These are phyloP conservation scores for Eustoma russellianum DNA, from an alignment of 257 asterid species.

Conservation along the genomic window DNA sequence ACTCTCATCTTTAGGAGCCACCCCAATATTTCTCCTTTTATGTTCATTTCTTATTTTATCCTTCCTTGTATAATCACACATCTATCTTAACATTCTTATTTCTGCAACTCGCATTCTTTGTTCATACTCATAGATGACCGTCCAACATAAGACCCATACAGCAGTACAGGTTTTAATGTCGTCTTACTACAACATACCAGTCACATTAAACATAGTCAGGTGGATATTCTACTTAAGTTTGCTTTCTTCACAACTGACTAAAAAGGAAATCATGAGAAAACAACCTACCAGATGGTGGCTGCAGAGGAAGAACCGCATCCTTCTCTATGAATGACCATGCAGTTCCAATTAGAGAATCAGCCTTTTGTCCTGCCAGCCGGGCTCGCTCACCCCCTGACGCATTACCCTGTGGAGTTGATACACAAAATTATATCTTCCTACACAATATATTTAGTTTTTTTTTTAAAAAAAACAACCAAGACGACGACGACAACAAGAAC, in stretches of 20 bases:
- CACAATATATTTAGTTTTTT: not conserved
- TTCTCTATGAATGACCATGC: slow-evolving; percentile 63
- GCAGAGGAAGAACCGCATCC: slow-evolving; percentile 61
- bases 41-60: too few species aligned
- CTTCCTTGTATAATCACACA: too few species aligned
- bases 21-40: too few species aligned
- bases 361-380: slow-evolving; percentile 52
- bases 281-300: slow-evolving; percentile 53
- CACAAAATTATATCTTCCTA: not conserved
- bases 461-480: not conserved
- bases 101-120: too few species aligned
- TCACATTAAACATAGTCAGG: not conserved
- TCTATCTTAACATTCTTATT: too few species aligned
- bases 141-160: too few species aligned
- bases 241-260: slow-evolving; percentile 1
- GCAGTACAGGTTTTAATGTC: too few species aligned
- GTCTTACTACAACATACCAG: too few species aligned
- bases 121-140: too few species aligned
- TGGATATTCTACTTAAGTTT: not conserved
- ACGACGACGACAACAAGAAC: not conserved
- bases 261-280: slow-evolving; percentile 9
- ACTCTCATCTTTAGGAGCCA: too few species aligned
- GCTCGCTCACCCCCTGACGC: slow-evolving; percentile 98
- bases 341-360: slow-evolving; percentile 44
- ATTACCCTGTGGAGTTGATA: slow-evolving; percentile 58